A percentile compares a stretch with the other conserved stretches of the same genome.
Conservation (phyloP, 768 basidiomycete species). For the Lepiota venenata region DNA sequence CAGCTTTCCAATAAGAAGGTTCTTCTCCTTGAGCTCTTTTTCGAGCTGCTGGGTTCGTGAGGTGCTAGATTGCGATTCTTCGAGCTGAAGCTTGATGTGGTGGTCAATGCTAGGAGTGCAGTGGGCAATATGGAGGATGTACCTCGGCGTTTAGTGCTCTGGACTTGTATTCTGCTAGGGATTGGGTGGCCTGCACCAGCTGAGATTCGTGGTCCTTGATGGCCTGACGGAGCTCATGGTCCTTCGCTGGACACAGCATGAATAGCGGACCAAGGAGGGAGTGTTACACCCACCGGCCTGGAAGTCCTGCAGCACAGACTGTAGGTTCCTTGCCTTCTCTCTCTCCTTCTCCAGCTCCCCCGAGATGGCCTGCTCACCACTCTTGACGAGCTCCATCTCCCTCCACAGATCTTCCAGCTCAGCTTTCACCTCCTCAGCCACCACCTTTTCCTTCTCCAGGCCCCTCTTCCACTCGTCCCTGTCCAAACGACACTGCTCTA, state of each 20-base stretch:
- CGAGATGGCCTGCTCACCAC: slow-evolving; percentile 51
- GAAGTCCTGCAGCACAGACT: slow-evolving; percentile 94
- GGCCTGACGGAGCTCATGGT: slow-evolving; percentile 84
- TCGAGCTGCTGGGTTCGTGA: slow-evolving; percentile 71
- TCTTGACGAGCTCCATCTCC: slow-evolving; percentile 65
- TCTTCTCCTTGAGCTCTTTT: slow-evolving; percentile 94
- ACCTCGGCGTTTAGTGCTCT: slow-evolving; percentile 89
- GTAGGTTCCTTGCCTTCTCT: slow-evolving; percentile 79
- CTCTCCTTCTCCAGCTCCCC: slow-evolving; percentile 61
- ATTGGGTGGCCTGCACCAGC: slow-evolving; percentile 63
- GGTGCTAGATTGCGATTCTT: slow-evolving; percentile 66
- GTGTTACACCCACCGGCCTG: slow-evolving; percentile 68
- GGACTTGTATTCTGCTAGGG: slow-evolving; percentile 87
- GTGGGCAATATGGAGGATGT: slow-evolving; percentile 15
- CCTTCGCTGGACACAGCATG: slow-evolving; percentile 61
- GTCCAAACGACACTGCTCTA: slow-evolving; percentile 84
- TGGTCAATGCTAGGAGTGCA: slow-evolving; percentile 2
- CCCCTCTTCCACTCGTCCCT: slow-evolving; percentile 57
- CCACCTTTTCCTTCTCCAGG: slow-evolving; percentile 58
- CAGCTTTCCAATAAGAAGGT: slow-evolving; percentile 89
- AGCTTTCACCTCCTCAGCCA: slow-evolving; percentile 68
- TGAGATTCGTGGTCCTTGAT: slow-evolving; percentile 80
- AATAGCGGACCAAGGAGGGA: background rate
- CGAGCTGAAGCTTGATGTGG: slow-evolving; percentile 59
- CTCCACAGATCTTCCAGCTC: slow-evolving; percentile 51